These are phyloP conservation scores for Apophysomyces variabilis DNA, from an alignment of 371 early-diverging fungal species.

Conservation along the genomic window DNA sequence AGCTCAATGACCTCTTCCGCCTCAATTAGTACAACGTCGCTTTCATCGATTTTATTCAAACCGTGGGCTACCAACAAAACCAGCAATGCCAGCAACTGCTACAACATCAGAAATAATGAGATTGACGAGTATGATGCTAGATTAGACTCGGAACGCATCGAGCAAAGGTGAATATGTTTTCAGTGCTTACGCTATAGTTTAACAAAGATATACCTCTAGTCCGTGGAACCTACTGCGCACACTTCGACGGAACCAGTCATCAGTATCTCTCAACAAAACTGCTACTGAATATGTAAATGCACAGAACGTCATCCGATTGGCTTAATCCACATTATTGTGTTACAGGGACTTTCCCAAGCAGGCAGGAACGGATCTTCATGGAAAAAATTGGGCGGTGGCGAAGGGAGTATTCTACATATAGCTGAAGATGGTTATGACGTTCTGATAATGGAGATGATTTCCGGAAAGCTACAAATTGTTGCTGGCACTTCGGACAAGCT, in stretches of 20 bases:
- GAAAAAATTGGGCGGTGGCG: constrained; percentile 6
- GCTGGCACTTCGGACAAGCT: constrained; percentile 67
- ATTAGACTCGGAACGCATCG: background rate
- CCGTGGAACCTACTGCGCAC: constrained; percentile 16
- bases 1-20: background rate
- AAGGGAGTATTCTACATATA: constrained; percentile 41
- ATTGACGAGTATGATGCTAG: background rate
- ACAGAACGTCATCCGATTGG: too few relatives aligned
- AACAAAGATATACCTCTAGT: background rate
- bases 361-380: background rate
- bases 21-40: background rate
- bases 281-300: constrained; percentile 5
- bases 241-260: constrained; percentile 18
- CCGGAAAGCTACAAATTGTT: constrained; percentile 57
- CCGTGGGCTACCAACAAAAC: constrained; percentile 13
- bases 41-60: constrained; percentile 7
- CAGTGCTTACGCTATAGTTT: background rate
- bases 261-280: constrained; percentile 11
- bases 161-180: background rate
- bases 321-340: background rate
- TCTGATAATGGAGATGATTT: constrained; percentile 27
- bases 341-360: background rate
- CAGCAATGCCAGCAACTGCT: background rate
- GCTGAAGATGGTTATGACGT: constrained; percentile 61
- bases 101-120: background rate